A percentile compares a stretch with the other conserved stretches of the same genome.
Conservation (phyloP, 208 protist genomes). For the Trichomonas gallinae region DNA sequence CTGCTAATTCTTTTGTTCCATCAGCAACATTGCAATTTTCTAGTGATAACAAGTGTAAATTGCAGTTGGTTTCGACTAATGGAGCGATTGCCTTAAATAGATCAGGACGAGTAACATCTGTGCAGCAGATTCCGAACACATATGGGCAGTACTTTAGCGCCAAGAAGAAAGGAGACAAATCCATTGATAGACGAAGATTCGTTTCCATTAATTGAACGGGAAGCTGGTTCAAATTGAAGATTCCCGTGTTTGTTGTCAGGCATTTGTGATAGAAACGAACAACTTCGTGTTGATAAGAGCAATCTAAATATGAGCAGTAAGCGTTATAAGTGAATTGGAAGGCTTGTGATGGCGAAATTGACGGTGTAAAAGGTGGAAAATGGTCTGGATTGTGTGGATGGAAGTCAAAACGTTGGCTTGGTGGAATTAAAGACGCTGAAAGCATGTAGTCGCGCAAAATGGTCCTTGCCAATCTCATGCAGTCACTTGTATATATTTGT, state of each 20-base stretch:
- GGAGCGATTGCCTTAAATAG: background rate
- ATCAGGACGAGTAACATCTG: background rate
- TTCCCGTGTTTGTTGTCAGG: background rate
- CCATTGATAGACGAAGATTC: background rate
- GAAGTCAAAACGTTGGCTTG: background rate
- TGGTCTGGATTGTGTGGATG: background rate
- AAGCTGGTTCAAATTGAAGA: background rate
- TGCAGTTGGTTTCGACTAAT: background rate
- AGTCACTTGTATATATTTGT: background rate
- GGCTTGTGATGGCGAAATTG: background rate
- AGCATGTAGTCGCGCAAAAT: background rate
- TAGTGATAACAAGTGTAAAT: background rate
- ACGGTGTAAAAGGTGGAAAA: background rate
- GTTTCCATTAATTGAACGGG: background rate
- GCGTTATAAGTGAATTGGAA: conserved; percentile 5
- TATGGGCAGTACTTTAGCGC: background rate
- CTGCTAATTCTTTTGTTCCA: background rate
- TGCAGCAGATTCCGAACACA: background rate
- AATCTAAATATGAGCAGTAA: background rate
- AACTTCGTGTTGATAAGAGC: background rate
- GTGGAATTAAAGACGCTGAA: background rate
- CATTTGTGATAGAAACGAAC: background rate
- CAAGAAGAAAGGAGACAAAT: background rate
- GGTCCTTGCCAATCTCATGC: background rate
- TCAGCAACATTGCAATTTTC: background rate